phyloP scores from a whole-genome alignment of 495 filamentous ascomycete genomes.

The Podospora fimiseda region DNA sequence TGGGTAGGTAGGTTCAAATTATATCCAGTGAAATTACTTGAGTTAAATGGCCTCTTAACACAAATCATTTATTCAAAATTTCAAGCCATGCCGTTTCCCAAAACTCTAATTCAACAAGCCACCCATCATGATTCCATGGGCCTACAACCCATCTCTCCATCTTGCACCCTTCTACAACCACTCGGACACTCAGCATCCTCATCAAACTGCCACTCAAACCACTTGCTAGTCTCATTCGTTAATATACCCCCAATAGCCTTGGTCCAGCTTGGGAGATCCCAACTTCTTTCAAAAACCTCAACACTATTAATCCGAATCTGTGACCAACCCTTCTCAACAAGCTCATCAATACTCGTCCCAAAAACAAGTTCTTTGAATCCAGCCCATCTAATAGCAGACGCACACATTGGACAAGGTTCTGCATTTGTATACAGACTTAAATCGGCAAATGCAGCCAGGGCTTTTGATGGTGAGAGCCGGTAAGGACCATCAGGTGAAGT shows the following conservation, averaged over 20 bases:
- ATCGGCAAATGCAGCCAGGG: slow-evolving; percentile 37
- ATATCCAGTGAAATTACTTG: too few species aligned
- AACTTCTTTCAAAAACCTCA: slow-evolving; percentile 42
- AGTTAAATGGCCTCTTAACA: too few species aligned
- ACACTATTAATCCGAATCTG: slow-evolving; percentile 42
- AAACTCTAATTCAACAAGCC: too few species aligned
- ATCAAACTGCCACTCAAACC: slow-evolving; percentile 49
- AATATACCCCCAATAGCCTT: slow-evolving; percentile 38
- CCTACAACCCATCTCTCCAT: background rate
- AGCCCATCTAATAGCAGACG: slow-evolving; percentile 48
- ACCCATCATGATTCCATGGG: background rate
- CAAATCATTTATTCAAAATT: too few species aligned
- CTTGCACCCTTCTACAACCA: slow-evolving; percentile 30
- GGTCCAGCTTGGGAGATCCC: slow-evolving; percentile 27
- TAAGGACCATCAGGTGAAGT: slow-evolving; percentile 38
- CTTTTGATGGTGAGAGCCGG: slow-evolving; percentile 33
- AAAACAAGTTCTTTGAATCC: slow-evolving; percentile 51
- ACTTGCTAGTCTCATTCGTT: slow-evolving; percentile 46
- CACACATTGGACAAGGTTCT: slow-evolving; percentile 55
- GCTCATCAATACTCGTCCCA: slow-evolving; percentile 42
- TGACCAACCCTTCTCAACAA: slow-evolving; percentile 42
- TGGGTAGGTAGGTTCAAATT: too few species aligned
- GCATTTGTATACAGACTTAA: slow-evolving; percentile 51
- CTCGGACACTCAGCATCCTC: slow-evolving; percentile 34
- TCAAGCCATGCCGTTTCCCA: too few species aligned